Base-by-base conservation (phyloP, 306 rosid genomes). In the Cicer judaicum region DNA sequence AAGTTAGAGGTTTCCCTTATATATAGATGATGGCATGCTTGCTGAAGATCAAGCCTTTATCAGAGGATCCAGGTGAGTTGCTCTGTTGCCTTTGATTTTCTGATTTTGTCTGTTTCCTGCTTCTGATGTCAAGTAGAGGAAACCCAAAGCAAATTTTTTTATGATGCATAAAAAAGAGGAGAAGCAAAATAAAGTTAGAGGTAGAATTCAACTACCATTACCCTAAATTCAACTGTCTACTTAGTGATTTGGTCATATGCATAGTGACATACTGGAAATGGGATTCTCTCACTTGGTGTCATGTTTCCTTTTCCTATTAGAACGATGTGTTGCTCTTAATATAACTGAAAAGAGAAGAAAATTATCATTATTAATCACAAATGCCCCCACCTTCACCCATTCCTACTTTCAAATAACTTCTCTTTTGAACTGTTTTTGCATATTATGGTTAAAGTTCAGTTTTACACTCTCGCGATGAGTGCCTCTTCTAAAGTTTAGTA, bases 21-120 rank as follows among this genome's bases (percentile, higher is more conserved):
- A 80, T 79, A 42, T 64, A 80, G 83, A 64, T 82, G 75, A 61
- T 65, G 78, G 8, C 41, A 39, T 54, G 40, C 64, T 56, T 66
- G 76, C 75, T 62, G 68, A 54, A 59, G 85, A 76, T 77, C 85
- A 79, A 73, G 75, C 84, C 68, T 81, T 67, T 11, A 57, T 72
- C 59, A 68, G 78, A 74, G 77, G 69, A 56, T 81, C 85, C 68
- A 74, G 72, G 97, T 87, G 81, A 86, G 97, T 78, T 62, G 78
- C 67, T 61, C 19, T 79, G 21, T 79, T 50, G 24, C 50, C 73
- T 52, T 13, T 68, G 47, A 48, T 52, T 76, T 70, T 73, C 70
- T 65, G 57, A 56, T 40, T 18, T 70, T 78, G 56, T 68, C 53
- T 76, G 68, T 59, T 39, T 75, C 64, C 48, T 56, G 68, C 71